These are phyloP conservation scores for Aspergillus sp. DNA, from an alignment of 2,329 filamentous ascomycete genomes.

Conservation along the genomic window DNA sequence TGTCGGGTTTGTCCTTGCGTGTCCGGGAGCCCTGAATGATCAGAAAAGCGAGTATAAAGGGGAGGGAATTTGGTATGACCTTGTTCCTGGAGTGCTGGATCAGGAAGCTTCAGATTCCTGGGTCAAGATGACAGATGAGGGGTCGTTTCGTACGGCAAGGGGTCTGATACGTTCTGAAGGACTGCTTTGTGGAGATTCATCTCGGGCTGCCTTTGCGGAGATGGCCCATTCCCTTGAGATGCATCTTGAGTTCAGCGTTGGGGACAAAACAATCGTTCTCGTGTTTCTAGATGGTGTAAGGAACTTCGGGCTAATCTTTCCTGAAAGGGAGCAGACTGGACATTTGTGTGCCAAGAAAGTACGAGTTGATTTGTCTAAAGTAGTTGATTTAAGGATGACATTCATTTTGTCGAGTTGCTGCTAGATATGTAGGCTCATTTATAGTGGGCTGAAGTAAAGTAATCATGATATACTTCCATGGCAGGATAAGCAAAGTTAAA, in stretches of 20 bases:
- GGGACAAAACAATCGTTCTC: slow-evolving; percentile 76
- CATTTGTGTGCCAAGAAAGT: no score
- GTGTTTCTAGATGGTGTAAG: slow-evolving; percentile 85
- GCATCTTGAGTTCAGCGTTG: slow-evolving; percentile 64
- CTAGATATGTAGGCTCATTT: no score
- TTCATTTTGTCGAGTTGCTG: no score
- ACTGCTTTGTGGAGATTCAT: slow-evolving; percentile 81
- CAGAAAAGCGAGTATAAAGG: slow-evolving; percentile 83
- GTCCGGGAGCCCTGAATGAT: slow-evolving; percentile 66
- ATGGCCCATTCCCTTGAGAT: slow-evolving; percentile 56
- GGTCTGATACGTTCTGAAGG: slow-evolving; percentile 84
- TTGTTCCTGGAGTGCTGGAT: slow-evolving; percentile 81
- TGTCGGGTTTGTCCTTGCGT: slow-evolving; percentile 74
- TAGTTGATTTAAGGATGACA: no score
- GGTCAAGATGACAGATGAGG: slow-evolving; percentile 89
- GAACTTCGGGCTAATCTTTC: slow-evolving; percentile 39
- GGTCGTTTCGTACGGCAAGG: slow-evolving; percentile 76
- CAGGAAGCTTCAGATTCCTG: slow-evolving; percentile 72
- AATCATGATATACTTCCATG: no score
- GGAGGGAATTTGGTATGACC: slow-evolving; percentile 94
- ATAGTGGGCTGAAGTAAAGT: no score
- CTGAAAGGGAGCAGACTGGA: no score
- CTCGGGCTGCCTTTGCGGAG: slow-evolving; percentile 77
- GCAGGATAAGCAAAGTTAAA: no score
- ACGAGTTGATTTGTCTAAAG: no score